Conservation (phyloP, 1,284 basidiomycete species). For the Sporisorium scitamineum region DNA sequence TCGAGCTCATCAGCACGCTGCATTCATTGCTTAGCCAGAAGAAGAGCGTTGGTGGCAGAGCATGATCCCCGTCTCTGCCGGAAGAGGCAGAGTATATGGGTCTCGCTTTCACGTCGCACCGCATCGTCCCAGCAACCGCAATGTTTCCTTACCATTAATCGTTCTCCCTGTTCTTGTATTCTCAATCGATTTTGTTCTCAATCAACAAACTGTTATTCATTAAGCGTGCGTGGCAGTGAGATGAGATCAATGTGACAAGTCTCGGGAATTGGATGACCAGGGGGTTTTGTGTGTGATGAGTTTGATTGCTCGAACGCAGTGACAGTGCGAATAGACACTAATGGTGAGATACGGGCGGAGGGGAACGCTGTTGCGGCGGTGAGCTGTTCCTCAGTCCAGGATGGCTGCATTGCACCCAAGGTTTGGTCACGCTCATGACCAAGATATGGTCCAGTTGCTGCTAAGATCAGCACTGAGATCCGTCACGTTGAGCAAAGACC, state of each 20-base stretch:
- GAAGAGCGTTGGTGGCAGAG: slow-evolving; percentile 31
- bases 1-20: slow-evolving; percentile 63
- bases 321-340: too few species aligned
- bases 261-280: too few species aligned
- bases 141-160: not conserved
- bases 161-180: not conserved
- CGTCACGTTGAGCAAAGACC: slow-evolving; percentile 48
- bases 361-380: too few species aligned
- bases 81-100: slow-evolving; percentile 11
- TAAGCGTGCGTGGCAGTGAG: not conserved
- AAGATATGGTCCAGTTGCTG: slow-evolving; percentile 19
- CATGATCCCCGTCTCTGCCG: slow-evolving; percentile 15
- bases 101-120: not conserved
- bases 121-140: not conserved
- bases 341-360: too few species aligned
- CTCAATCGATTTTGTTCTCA: not conserved
- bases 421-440: slow-evolving; percentile 23
- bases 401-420: too few species aligned
- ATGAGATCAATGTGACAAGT: too few species aligned
- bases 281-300: too few species aligned
- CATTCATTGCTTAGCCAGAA: slow-evolving; percentile 59
- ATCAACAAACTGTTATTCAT: not conserved
- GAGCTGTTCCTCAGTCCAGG: too few species aligned
- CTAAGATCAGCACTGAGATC: slow-evolving; percentile 45
- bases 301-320: too few species aligned